phyloP scores from a whole-genome alignment of 1,284 basidiomycete genomes.

The Chondrostereum purpureum region DNA sequence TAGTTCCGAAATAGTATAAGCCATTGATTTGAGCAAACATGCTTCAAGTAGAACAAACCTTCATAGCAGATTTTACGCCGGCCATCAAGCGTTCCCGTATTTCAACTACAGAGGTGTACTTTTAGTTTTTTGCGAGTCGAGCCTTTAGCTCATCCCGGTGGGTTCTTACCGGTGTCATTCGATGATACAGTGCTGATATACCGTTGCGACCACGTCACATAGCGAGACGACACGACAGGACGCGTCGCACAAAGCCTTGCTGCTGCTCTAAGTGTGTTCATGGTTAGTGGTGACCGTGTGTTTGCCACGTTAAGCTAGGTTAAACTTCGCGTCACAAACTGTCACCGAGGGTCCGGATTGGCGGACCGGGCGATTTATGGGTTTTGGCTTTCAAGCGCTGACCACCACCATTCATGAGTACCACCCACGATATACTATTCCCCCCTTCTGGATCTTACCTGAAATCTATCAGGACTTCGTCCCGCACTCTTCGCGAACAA shows the following conservation, averaged over 20 bases:
- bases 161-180: background rate
- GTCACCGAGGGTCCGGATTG: background rate
- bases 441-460: constrained; percentile 43
- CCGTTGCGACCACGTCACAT: background rate
- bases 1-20: constrained; percentile 18
- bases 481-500: constrained; percentile 34
- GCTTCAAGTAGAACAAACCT: constrained; percentile 33
- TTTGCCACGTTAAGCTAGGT: too few species aligned
- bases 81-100: constrained; percentile 37
- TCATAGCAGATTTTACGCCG: constrained; percentile 56
- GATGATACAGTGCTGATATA: background rate
- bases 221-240: background rate
- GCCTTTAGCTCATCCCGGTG: background rate
- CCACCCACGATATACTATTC: background rate
- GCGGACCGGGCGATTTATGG: background rate
- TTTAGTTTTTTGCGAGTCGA: background rate
- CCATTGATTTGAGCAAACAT: background rate
- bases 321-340: too few species aligned
- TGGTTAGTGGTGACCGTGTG: background rate
- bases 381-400: background rate
- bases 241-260: too few species aligned
- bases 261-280: too few species aligned
- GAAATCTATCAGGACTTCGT: constrained; percentile 44
- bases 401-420: background rate
- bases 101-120: constrained; percentile 28